Conservation (phyloP, 163 green algal species). For the Scenedesmus sp. region DNA sequence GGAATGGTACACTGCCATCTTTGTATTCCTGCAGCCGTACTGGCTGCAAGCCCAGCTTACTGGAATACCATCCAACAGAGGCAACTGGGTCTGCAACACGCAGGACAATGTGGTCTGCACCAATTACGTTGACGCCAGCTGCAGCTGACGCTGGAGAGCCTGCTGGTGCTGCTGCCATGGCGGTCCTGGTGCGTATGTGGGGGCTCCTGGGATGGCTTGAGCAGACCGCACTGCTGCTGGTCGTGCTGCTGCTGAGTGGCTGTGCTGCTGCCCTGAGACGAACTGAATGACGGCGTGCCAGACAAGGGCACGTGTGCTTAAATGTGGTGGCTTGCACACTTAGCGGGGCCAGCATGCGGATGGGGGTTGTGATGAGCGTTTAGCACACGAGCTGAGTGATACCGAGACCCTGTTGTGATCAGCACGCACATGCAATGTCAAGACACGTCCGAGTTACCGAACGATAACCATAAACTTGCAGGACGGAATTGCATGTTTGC, state of each 20-base stretch:
- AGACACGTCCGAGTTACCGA: not conserved
- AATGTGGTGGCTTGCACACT: not conserved
- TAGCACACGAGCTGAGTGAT: not conserved
- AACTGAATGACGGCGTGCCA: not conserved
- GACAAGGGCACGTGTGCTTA: not conserved
- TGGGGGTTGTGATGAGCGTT: not conserved
- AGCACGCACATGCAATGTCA: not conserved
- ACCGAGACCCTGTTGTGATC: not conserved
- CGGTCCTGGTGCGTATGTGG: not conserved
- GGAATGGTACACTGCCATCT: conserved; percentile 33
- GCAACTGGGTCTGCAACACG: conserved; percentile 28
- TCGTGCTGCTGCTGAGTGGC: not conserved
- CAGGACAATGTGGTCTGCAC: conserved; percentile 41
- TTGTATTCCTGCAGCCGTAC: conserved; percentile 34
- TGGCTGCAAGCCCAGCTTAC: conserved; percentile 36
- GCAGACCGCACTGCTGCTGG: not conserved
- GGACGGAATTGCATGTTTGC: too few relatives aligned
- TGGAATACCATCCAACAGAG: conserved; percentile 34
- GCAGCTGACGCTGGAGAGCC: not conserved
- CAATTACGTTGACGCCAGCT: conserved; percentile 2
- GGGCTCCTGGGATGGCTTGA: not conserved
- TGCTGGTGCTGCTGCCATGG: not conserved
- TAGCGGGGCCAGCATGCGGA: not conserved
- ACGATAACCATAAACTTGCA: not conserved
- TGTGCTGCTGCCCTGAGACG: not conserved